Conservation (phyloP, 2,329 filamentous ascomycete genomes). For the Albophoma yamanashiensis region DNA sequence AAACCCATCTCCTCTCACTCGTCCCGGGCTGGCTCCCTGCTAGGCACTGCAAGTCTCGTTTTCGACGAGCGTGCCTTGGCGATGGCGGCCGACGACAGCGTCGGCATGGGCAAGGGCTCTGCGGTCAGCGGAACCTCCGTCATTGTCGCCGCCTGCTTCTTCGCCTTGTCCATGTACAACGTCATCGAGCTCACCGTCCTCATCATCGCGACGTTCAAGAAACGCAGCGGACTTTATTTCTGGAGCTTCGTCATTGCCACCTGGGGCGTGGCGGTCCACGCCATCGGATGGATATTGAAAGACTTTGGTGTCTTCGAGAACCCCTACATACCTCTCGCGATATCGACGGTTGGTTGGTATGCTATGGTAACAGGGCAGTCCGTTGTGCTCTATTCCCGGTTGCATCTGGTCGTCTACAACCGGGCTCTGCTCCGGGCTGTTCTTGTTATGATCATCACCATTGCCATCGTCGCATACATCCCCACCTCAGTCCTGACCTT, state of each 20-base stretch:
- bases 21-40: not conserved
- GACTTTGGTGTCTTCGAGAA: not conserved
- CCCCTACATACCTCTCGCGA: conserved; percentile 6
- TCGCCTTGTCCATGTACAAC: conserved; percentile 17
- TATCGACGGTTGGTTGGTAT: conserved; percentile 14
- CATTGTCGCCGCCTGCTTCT: not conserved
- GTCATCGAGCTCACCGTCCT: conserved; percentile 20
- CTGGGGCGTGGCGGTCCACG: conserved; percentile 14
- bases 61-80: not conserved
- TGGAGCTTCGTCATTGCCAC: conserved; percentile 23
- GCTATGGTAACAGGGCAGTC: not conserved
- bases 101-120: not conserved
- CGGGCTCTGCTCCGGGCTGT: not conserved
- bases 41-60: not conserved
- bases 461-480: not conserved
- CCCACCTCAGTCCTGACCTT: not conserved
- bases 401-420: not conserved
- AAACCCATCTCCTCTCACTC: not conserved
- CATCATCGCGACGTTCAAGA: conserved; percentile 21
- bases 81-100: not conserved
- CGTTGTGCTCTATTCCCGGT: not conserved
- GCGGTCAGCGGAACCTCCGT: not conserved
- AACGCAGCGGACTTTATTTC: conserved; percentile 22
- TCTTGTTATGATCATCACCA: conserved; percentile 12
- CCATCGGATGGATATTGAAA: not conserved